Percentiles rank a stretch among this genome's conserved stretches.
phyloP scores from a whole-genome alignment of 1,284 basidiomycete species.

The Peniophora sp. region DNA sequence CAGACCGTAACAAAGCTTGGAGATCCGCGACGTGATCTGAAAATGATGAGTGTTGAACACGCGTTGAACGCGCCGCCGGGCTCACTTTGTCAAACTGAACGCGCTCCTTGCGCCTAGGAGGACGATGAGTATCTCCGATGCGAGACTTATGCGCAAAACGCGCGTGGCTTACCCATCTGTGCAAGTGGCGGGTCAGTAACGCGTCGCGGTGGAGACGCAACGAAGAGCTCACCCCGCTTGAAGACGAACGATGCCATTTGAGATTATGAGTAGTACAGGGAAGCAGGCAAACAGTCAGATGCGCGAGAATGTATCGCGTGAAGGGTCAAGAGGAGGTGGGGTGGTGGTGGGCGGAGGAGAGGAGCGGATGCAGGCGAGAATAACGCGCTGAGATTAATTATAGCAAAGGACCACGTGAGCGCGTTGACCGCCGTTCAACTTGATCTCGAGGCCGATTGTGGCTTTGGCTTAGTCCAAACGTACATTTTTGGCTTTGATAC shows the following conservation, averaged over 20 bases:
- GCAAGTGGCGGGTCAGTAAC: conserved; percentile 1
- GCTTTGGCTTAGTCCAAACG: too few species aligned
- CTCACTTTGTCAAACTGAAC: conserved; percentile 83
- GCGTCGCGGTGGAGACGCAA: background rate
- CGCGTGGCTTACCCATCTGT: conserved; percentile 11
- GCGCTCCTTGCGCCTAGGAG: conserved; percentile 68
- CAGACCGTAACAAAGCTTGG: conserved; percentile 96
- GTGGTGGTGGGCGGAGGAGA: conserved; percentile 2
- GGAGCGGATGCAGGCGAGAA: background rate
- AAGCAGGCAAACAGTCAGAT: background rate
- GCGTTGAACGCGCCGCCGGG: conserved; percentile 10
- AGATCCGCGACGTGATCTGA: conserved; percentile 85
- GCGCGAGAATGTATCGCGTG: too few species aligned
- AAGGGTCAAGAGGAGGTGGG: background rate
- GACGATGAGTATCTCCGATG: background rate
- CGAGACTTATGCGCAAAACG: background rate
- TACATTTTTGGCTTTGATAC: too few species aligned
- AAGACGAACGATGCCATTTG: conserved; percentile 15
- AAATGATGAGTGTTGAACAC: conserved; percentile 6
- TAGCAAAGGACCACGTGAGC: too few species aligned
- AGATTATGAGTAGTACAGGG: background rate
- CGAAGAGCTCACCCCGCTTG: conserved; percentile 14
- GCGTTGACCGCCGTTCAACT: too few species aligned
- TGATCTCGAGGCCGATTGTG: too few species aligned
- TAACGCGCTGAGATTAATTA: conserved; percentile 1